These are phyloP conservation scores for Desmodesmus armatus DNA, from an alignment of 139 green algal genomes.

Conservation along the genomic window DNA sequence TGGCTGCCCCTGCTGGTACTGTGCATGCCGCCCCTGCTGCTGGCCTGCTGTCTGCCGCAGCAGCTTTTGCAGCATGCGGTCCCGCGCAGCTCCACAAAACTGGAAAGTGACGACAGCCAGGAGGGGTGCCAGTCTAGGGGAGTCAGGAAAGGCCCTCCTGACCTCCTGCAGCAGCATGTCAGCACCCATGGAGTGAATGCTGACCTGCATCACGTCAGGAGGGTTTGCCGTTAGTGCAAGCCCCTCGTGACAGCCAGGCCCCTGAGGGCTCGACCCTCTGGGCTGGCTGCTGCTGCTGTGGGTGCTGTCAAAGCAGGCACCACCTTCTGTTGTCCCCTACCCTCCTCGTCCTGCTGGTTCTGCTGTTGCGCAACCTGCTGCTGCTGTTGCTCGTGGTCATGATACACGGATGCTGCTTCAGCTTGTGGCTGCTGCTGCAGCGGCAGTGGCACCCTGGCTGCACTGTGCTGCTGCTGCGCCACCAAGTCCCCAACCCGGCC, in stretches of 20 bases:
- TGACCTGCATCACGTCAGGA: constrained; percentile 31
- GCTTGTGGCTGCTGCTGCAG: background rate
- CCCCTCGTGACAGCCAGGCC: background rate
- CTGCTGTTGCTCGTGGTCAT: background rate
- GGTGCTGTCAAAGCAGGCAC: background rate
- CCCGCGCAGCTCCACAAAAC: constrained; percentile 21
- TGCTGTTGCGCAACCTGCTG: background rate
- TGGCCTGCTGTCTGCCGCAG: background rate
- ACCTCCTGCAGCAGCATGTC: constrained; percentile 23
- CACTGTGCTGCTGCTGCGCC: too few relatives aligned
- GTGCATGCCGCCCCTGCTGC: background rate
- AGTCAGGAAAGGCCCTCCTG: constrained; percentile 21
- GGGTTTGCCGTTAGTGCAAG: background rate
- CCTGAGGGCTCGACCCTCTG: background rate
- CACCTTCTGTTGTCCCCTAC: background rate
- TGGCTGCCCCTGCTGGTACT: background rate
- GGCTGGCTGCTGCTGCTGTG: constrained; percentile 2
- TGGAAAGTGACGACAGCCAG: constrained; percentile 42
- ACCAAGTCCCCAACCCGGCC: too few relatives aligned
- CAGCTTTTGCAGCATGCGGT: background rate
- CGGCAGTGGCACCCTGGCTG: too few relatives aligned
- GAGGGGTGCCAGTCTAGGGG: constrained; percentile 13
- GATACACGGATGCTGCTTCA: background rate
- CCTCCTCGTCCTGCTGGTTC: too few relatives aligned
- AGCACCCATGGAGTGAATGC: constrained; percentile 32